A percentile compares a stretch with the other conserved stretches of the same genome.
Evolutionary conservation across 2,329 filamentous ascomycete genomes (phyloP).

Genomic region (Zymoseptoria tritici): DNA sequence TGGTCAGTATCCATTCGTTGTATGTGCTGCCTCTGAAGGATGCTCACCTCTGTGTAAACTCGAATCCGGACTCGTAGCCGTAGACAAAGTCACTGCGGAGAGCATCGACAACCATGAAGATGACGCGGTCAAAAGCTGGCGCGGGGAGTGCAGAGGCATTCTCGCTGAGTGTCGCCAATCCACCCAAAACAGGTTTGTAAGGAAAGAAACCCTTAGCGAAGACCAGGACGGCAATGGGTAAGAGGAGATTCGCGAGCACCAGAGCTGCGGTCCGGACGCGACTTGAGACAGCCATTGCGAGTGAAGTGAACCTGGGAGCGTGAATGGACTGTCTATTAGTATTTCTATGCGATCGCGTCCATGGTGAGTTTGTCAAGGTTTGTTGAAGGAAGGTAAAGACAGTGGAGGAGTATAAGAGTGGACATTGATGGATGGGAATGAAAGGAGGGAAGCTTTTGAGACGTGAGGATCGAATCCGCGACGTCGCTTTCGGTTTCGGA

Average conservation of each 20-base stretch:
- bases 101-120: conserved; percentile 98
- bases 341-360: not conserved
- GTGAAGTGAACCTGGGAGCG: not conserved
- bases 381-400: not conserved
- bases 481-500: not conserved
- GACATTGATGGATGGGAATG: not conserved
- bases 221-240: conserved; percentile 58
- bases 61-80: conserved; percentile 68
- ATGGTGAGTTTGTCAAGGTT: not conserved
- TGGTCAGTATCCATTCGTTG: conserved; percentile 2
- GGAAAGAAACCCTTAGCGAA: conserved; percentile 95
- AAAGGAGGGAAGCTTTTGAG: not conserved
- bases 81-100: conserved; percentile 94
- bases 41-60: conserved; percentile 73
- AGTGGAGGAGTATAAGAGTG: not conserved
- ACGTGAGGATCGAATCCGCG: not conserved
- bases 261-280: conserved; percentile 39
- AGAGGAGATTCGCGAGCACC: conserved; percentile 62
- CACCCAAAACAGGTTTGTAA: conserved; percentile 88
- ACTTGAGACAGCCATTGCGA: conserved; percentile 14
- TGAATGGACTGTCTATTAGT: not conserved
- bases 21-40: not conserved
- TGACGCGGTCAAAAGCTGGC: conserved; percentile 75
- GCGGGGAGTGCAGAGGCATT: conserved; percentile 40
- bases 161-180: conserved; percentile 52